A percentile compares a stretch with the other conserved stretches of the same genome.
phyloP scores from a whole-genome alignment of 1,284 basidiomycete genomes.

The Ganoderma leucocontextum region DNA sequence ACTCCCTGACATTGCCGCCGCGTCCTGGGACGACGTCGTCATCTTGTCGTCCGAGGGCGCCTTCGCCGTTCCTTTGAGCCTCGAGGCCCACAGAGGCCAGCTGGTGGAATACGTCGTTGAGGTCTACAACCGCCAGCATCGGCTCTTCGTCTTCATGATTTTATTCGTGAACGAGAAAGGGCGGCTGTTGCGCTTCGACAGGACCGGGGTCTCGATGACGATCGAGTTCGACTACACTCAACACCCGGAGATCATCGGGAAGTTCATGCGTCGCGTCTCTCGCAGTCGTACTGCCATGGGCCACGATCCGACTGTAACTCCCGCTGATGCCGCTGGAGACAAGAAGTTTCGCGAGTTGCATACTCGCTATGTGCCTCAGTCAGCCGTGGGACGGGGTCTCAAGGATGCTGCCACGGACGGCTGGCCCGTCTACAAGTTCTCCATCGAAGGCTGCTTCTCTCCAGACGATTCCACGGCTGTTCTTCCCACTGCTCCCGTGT shows the following conservation, averaged over 20 bases:
- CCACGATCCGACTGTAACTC: background rate
- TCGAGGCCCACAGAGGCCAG: background rate
- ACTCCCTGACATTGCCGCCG: too few relatives aligned
- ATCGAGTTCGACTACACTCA: constrained; percentile 22
- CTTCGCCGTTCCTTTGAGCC: background rate
- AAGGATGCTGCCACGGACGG: background rate
- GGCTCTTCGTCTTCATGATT: constrained; percentile 1
- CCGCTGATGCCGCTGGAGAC: background rate
- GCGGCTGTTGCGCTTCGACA: constrained; percentile 13
- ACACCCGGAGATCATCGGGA: constrained; percentile 18
- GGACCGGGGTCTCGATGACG: background rate
- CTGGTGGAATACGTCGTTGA: background rate
- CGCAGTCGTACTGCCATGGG: background rate
- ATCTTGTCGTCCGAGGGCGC: too few relatives aligned
- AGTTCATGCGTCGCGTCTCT: constrained; percentile 28
- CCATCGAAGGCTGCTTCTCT: constrained; percentile 3
- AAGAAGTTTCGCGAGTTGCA: background rate
- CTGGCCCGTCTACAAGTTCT: background rate
- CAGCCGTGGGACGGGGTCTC: background rate
- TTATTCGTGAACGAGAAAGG: background rate
- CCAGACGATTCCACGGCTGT: background rate
- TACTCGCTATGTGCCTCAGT: background rate
- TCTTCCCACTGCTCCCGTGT: too few relatives aligned
- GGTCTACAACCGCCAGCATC: background rate
- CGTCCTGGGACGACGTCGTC: too few relatives aligned